Evolutionary conservation across 2,329 filamentous ascomycete genomes (phyloP), one percentile per base, ranked within the genome.

Genomic region (Claviceps maximensis): DNA sequence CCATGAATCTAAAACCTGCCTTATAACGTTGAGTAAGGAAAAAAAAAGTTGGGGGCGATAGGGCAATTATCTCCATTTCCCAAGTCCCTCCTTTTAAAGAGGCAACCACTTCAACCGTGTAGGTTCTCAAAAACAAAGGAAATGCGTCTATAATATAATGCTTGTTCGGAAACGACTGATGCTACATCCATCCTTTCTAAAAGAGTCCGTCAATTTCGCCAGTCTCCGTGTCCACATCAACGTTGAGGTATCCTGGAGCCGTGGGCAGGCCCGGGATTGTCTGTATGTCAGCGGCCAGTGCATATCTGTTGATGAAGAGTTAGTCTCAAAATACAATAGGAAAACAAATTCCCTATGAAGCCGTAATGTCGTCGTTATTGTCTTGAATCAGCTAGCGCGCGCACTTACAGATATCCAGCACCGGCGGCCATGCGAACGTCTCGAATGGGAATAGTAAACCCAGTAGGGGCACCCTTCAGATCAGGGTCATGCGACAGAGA

Each of bases 231-330:
- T 91, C 84, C 40, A 86, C 84, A 60, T 96, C 91, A 47, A 96
- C 90, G 63, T 96, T 96, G 57, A 97, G 75, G 66, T 97, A 97
- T 12, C 93, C 93, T 9, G 91, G 93, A 21, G 91, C 91, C 9
- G 93, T 97, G 10, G 91, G 91, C 58, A 98, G 75, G 56, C 93
- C 93, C 15, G 93, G 93, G 58, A 98, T 98, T 1, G 93, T 98
- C 75, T 97, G 93, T 59, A 98, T 97, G 65, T 98, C 93, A 15
- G 93, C 93, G 52, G 93, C 93, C 56, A 97, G 78, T 7, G 93
- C 93, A 62, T 95, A 96, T 52, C 86, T 86, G 59, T 47, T 52
- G 36, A 38, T 2, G 13, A 42, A 10, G 8, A 50, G 58, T 76
- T 65, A 76, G 70, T 59, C 21, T 12, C 9, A 21, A 47, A 45